Percentiles rank a stretch among this genome's conserved stretches.
These are phyloP conservation scores for Entoloma clypeatum DNA, from an alignment of 1,284 basidiomycete species.

Conservation along the genomic window DNA sequence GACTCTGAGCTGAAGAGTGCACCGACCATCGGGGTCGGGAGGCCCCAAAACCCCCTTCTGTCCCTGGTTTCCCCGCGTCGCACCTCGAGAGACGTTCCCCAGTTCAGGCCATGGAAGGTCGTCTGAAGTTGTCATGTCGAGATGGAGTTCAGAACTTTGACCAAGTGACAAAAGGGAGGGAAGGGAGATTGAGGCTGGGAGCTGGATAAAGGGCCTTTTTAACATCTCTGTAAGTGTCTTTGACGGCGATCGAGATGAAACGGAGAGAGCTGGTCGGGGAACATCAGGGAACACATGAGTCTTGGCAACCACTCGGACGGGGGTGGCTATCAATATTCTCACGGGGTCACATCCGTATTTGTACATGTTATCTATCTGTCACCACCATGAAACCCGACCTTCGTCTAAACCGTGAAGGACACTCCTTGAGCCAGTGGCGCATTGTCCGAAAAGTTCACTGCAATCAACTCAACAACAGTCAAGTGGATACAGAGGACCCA, in stretches of 20 bases:
- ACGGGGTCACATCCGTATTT: conserved; percentile 2
- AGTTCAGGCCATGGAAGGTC: conserved; percentile 81
- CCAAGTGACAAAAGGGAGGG: conserved; percentile 23
- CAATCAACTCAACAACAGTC: conserved; percentile 11
- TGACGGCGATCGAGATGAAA: conserved; percentile 10
- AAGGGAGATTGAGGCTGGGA: conserved; percentile 17
- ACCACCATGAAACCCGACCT: conserved; percentile 2
- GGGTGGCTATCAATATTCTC: conserved; percentile 1
- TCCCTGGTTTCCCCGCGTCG: conserved; percentile 79
- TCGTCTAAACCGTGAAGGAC: conserved; percentile 57
- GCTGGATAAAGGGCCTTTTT: conserved; percentile 16
- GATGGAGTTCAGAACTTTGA: conserved; percentile 23
- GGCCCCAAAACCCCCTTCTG: conserved; percentile 71
- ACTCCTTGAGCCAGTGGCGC: conserved; percentile 93
- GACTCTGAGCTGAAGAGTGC: conserved; percentile 67
- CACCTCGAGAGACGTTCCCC: conserved; percentile 76
- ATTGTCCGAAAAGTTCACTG: conserved; percentile 86
- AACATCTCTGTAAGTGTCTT: conserved; percentile 18
- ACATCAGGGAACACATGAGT: neutral
- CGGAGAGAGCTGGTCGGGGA: conserved; percentile 14
- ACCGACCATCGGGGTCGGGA: conserved; percentile 66
- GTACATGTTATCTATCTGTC: conserved; percentile 4
- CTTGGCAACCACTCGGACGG: neutral
- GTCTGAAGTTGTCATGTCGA: conserved; percentile 55
- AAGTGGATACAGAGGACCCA: conserved; percentile 12